Conservation (phyloP, 2,329 filamentous ascomycete species). For the Microsporum canis region DNA sequence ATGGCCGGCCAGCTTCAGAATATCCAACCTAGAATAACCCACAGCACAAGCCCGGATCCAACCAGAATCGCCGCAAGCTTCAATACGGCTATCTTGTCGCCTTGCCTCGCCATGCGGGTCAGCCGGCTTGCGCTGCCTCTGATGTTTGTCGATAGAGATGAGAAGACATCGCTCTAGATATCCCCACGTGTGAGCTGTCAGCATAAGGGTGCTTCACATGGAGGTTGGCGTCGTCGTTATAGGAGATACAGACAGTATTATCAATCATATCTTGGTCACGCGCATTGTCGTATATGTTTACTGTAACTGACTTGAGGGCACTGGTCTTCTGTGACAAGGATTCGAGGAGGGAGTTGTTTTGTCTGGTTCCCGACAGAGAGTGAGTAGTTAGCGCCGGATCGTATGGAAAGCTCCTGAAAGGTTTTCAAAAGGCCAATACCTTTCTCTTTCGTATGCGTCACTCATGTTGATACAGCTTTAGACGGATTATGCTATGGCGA, state of each 20-base stretch:
- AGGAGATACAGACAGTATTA: constrained; percentile 57
- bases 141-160: constrained; percentile 67
- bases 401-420: not conserved
- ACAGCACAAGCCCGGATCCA: constrained; percentile 60
- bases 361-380: constrained; percentile 27
- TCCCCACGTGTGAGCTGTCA: not conserved
- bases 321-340: constrained; percentile 86
- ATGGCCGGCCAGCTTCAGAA: constrained; percentile 34
- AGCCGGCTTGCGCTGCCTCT: constrained; percentile 74
- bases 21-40: constrained; percentile 57
- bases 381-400: not conserved
- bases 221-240: not conserved
- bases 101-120: constrained; percentile 78
- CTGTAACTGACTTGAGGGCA: constrained; percentile 80
- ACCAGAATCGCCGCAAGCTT: constrained; percentile 80
- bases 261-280: constrained; percentile 80
- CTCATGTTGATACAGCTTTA: constrained; percentile 43
- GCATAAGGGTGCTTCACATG: not conserved
- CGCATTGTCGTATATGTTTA: constrained; percentile 97
- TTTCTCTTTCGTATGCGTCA: constrained; percentile 65
- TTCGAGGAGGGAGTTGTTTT: constrained; percentile 90
- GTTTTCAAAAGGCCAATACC: constrained; percentile 31
- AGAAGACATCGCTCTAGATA: constrained; percentile 73
- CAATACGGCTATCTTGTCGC: constrained; percentile 81
- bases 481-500: not conserved